Evolutionary conservation across 352 stramenopile species (phyloP), one percentile per base, ranked within the genome.

Genomic region (Phytophthora brassicae): DNA sequence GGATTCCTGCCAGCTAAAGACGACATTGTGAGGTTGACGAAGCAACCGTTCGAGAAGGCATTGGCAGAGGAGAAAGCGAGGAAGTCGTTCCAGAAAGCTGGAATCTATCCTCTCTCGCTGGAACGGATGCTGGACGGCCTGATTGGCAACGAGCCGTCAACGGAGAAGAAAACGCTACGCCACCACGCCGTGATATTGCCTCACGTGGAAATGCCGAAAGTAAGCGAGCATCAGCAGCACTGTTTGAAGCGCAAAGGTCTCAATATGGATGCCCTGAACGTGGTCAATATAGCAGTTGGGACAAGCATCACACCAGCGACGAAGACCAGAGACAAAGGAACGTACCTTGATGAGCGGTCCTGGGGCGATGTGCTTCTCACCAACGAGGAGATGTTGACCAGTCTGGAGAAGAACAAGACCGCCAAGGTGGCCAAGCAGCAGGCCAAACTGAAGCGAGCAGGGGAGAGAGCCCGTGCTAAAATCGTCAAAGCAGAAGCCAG

Each of bases 291-390:
- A 6, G 49, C 49, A 0, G 49, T 47, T 38, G 23, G 49, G 7
- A 20, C 33, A 28, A 56, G 35, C 7, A 11, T 36, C 49, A 56
- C 33, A 2, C 49, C 49, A 12, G 20, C 2, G 35, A 36, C 35
- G 12, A 56, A 56, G 14, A 9, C 2, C 20, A 14, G 33, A 36
- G 33, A 24, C 1, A 46, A 38, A 14, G 35, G 5, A 46, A n/a
- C 35, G 33, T 56, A 47, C 33, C 20, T 56, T 3, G 49, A 56
- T 16, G 35, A 56, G 14, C 33, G 16, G 35, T 56, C 46, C 13
- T 56, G 22, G 22, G 49, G 33, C 16, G 49, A 35, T 16, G 33
- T 56, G 20, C 49, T 56, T 28, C 23, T 56, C 2, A 56, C 49
- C 6, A 33, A 52, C 24, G 45, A 38, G 0, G 45, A 52, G n/a